Evolutionary conservation across 2,329 filamentous ascomycete genomes (phyloP).

Genomic region (Thermothelomyces thermophilus): DNA sequence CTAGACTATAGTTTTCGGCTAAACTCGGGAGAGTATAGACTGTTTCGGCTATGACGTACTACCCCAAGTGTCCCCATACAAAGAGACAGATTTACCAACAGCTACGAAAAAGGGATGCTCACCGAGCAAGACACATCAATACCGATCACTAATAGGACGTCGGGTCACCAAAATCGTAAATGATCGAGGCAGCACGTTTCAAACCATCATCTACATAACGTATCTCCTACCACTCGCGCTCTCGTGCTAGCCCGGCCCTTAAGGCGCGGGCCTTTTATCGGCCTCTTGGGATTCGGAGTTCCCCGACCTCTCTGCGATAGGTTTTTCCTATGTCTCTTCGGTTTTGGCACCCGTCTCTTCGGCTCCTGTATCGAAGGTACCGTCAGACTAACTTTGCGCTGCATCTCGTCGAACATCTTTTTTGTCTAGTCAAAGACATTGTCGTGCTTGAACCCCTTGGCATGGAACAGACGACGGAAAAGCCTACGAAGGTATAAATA

Average conservation of each 20-base stretch:
- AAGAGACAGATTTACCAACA: no score
- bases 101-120: no score
- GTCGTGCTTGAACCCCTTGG: neutral
- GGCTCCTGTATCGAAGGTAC: neutral
- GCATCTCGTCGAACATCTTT: conserved; percentile 6
- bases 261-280: neutral
- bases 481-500: conserved; percentile 5
- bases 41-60: no score
- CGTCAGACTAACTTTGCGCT: neutral
- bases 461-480: neutral
- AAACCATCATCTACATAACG: no score
- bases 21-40: no score
- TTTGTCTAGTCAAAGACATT: conserved; percentile 3
- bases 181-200: no score
- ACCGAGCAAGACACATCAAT: no score
- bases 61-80: no score
- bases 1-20: no score
- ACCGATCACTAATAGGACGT: no score
- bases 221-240: neutral
- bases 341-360: neutral
- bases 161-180: no score
- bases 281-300: neutral
- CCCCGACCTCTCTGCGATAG: neutral
- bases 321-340: neutral
- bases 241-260: neutral